These are phyloP conservation scores for Euphorbia schlechtendalii DNA, from an alignment of 441 rosid genomes.

Conservation along the genomic window DNA sequence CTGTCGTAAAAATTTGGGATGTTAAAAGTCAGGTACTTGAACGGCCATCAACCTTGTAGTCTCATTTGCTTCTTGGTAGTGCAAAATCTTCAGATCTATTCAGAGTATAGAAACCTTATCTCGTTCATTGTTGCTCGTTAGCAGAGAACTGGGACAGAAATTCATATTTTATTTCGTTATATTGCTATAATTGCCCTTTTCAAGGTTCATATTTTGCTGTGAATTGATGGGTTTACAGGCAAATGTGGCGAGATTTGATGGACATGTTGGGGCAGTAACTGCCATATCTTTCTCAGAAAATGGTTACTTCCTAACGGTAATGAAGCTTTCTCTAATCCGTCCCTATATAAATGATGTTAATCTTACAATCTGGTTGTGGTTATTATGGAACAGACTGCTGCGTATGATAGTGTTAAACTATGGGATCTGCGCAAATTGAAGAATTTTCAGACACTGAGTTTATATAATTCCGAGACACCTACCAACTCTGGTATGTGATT, in stretches of 20 bases:
- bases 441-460: constrained; percentile 76
- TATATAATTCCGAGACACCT: too few species aligned
- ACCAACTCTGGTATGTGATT: too few species aligned
- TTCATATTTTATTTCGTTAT: too few species aligned
- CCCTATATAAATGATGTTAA: neutral
- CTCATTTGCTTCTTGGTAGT: neutral
- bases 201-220: neutral
- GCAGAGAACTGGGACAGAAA: neutral
- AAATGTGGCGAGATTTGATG: constrained; percentile 85
- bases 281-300: constrained; percentile 97
- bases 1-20: constrained; percentile 95
- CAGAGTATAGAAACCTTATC: too few species aligned
- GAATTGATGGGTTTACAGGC: constrained; percentile 38
- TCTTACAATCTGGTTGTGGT: constrained; percentile 23
- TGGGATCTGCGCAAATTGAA: constrained; percentile 97
- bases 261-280: constrained; percentile 76
- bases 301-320: constrained; percentile 90
- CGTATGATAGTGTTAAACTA: constrained; percentile 87
- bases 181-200: neutral
- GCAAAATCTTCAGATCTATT: too few species aligned
- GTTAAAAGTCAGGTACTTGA: constrained; percentile 83
- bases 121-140: neutral
- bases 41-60: too few species aligned
- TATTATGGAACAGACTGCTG: constrained; percentile 64
- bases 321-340: constrained; percentile 19